Evolutionary conservation across 176 grass and related monocot species (phyloP).

Genomic region (Oryza meridionalis): DNA sequence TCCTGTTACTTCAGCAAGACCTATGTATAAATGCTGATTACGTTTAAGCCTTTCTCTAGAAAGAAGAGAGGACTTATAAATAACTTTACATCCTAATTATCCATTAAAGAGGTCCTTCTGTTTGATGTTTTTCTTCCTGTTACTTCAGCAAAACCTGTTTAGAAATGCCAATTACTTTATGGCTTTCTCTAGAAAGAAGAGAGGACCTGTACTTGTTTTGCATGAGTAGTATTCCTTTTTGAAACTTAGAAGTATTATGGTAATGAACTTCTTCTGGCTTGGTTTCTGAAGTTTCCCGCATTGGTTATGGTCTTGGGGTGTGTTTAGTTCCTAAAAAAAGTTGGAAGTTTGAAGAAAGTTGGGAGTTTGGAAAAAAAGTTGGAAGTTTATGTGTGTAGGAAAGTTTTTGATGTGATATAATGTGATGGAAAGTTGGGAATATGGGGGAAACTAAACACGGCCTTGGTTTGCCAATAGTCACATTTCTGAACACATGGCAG

Average conservation of each 20-base stretch:
- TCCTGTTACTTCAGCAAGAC: background rate
- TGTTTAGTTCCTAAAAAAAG: too few relatives aligned
- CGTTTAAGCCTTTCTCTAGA: too few relatives aligned
- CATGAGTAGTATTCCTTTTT: background rate
- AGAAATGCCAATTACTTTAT: background rate
- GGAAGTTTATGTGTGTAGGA: too few relatives aligned
- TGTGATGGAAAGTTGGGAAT: too few relatives aligned
- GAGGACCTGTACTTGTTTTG: background rate
- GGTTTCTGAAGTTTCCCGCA: background rate
- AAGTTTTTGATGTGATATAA: too few relatives aligned
- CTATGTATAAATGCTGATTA: background rate
- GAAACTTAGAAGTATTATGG: background rate
- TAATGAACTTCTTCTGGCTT: background rate
- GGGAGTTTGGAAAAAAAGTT: too few relatives aligned
- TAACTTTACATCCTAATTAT: background rate
- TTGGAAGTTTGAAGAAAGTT: too few relatives aligned
- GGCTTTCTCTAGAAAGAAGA: background rate
- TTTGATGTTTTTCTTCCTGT: constrained; percentile 8
- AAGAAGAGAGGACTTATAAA: too few relatives aligned
- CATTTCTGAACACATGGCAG: constrained; percentile 15
- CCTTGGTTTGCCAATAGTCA: background rate
- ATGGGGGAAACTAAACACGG: too few relatives aligned
- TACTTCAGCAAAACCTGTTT: background rate
- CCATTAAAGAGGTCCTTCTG: background rate
- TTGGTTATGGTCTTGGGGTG: background rate